These are phyloP conservation scores for Thielaviopsis musarum DNA, from an alignment of 2,329 filamentous ascomycete species.

Conservation along the genomic window DNA sequence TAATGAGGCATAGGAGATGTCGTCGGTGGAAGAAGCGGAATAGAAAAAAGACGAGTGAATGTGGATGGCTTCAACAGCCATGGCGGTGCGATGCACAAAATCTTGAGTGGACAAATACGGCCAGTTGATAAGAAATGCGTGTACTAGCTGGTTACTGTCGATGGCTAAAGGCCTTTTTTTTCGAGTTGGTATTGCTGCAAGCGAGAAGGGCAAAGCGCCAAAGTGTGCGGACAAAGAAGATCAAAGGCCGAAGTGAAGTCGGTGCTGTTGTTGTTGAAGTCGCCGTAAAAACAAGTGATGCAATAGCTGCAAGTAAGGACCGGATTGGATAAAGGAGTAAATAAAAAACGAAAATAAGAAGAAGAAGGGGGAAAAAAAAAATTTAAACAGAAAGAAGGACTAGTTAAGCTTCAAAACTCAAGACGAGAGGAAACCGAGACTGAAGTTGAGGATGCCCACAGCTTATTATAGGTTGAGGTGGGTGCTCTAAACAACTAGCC, in stretches of 20 bases:
- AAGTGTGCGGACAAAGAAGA: no score
- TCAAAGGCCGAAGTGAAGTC: no score
- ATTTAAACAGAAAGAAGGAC: neutral
- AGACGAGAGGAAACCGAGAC: no score
- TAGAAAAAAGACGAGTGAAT: neutral
- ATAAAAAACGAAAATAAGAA: neutral
- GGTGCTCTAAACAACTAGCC: no score
- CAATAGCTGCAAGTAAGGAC: neutral
- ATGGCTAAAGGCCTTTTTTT: neutral
- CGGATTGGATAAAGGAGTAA: neutral
- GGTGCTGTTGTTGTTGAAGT: neutral
- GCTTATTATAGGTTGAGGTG: no score
- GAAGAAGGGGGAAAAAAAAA: neutral
- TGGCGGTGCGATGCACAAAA: neutral
- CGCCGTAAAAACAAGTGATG: neutral
- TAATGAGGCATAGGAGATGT: constrained; percentile 7
- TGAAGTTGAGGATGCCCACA: no score
- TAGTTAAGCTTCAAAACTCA: no score
- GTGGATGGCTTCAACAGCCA: constrained; percentile 4
- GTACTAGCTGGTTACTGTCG: neutral
- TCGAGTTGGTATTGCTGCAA: neutral
- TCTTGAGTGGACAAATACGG: neutral
- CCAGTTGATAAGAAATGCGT: neutral
- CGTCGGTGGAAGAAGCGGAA: neutral
- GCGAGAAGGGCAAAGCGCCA: neutral